Evolutionary conservation across 1,284 basidiomycete species (phyloP).

Genomic region (Phlebopus sp.): DNA sequence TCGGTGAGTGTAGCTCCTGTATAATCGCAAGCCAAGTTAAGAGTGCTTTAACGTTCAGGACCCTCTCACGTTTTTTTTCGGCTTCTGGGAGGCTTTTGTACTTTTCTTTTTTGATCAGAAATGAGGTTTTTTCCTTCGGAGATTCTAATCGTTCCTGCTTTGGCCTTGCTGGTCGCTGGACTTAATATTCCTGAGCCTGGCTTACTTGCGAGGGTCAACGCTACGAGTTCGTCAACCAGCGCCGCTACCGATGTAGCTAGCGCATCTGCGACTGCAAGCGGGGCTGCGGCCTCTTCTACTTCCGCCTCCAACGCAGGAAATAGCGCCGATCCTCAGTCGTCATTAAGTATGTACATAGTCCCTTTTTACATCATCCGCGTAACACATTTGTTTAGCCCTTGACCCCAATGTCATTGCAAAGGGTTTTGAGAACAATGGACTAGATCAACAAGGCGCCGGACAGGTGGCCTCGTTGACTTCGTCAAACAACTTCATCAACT

Average conservation of each 20-base stretch:
- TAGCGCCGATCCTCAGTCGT: constrained; percentile 33
- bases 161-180: constrained; percentile 40
- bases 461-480: constrained; percentile 61
- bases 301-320: constrained; percentile 12
- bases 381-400: constrained; percentile 41
- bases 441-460: constrained; percentile 42
- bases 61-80: constrained; percentile 37
- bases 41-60: constrained; percentile 28
- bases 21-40: neutral
- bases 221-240: neutral
- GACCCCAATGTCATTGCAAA: constrained; percentile 50
- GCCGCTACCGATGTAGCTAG: neutral
- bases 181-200: constrained; percentile 13
- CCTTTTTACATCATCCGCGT: constrained; percentile 11
- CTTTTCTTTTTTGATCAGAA: constrained; percentile 14
- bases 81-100: constrained; percentile 33
- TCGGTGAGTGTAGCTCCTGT: constrained; percentile 20
- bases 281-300: constrained; percentile 16
- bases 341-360: constrained; percentile 32
- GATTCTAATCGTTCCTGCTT: constrained; percentile 53
- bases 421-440: constrained; percentile 52
- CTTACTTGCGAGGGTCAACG: constrained; percentile 27
- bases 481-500: constrained; percentile 74
- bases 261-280: constrained; percentile 11
- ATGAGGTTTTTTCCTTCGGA: constrained; percentile 17